Conservation (phyloP, 179 eudicot species). For the Heliamphora pulchella region DNA sequence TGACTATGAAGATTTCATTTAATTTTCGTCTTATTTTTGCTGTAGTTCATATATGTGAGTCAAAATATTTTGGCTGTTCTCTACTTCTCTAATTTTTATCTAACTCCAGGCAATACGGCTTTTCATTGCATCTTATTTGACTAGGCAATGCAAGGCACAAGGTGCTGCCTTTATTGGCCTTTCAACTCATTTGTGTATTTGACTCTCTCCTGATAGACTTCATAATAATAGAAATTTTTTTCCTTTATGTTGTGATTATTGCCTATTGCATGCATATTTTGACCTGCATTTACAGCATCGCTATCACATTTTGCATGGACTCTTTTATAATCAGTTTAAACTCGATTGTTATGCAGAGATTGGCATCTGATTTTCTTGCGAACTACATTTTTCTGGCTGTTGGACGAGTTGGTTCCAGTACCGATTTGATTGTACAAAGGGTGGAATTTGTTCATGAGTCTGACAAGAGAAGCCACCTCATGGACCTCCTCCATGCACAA, state of each 20-base stretch:
- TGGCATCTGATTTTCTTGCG: constrained; percentile 87
- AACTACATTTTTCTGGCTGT: constrained; percentile 86
- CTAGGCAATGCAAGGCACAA: neutral
- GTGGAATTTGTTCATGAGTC: constrained; percentile 85
- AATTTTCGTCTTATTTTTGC: neutral
- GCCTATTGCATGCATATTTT: neutral
- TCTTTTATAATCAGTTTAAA: neutral
- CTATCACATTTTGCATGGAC: neutral
- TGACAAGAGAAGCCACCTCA: constrained; percentile 91
- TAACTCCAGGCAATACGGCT: neutral
- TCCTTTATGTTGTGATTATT: neutral
- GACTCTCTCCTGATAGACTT: neutral
- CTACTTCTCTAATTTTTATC: neutral
- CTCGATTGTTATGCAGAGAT: constrained; percentile 53
- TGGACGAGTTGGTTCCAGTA: constrained; percentile 98
- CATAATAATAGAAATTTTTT: neutral
- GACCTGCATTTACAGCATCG: neutral
- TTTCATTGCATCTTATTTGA: neutral
- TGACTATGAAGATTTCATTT: neutral
- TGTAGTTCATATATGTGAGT: neutral
- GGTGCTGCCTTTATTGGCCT: neutral
- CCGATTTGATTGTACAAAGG: constrained; percentile 89
- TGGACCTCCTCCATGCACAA: constrained; percentile 96
- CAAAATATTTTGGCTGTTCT: neutral
- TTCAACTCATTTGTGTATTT: neutral